Evolutionary conservation across 139 green algal species (phyloP).

Genomic region (Picochlorum sp.): DNA sequence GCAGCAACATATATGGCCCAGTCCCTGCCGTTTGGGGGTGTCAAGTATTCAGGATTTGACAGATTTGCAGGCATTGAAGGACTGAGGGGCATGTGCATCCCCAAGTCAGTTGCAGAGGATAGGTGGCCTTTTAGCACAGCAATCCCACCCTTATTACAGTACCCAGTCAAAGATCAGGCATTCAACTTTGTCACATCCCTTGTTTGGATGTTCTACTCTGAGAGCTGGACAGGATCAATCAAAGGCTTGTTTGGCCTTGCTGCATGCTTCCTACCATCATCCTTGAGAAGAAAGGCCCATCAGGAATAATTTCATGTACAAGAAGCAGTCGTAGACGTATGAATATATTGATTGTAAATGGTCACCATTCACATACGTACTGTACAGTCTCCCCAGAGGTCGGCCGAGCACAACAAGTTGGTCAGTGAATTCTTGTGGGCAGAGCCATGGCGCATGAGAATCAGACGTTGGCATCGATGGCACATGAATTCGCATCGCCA

Average conservation of each 20-base stretch:
- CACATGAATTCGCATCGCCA: neutral
- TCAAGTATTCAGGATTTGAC: conserved; percentile 93
- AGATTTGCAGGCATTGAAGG: conserved; percentile 92
- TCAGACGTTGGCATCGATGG: too few species aligned
- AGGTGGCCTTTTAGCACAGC: conserved; percentile 62
- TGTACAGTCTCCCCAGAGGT: too few species aligned
- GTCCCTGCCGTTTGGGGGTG: conserved; percentile 93
- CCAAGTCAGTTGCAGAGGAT: conserved; percentile 82
- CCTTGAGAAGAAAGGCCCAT: neutral
- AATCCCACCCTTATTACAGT: conserved; percentile 84
- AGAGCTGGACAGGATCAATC: conserved; percentile 22
- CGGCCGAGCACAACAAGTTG: too few species aligned
- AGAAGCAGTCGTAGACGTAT: neutral
- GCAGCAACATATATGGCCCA: conserved; percentile 95
- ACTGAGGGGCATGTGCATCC: conserved; percentile 77
- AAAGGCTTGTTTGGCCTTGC: conserved; percentile 23
- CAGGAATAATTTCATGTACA: neutral
- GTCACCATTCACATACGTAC: too few species aligned
- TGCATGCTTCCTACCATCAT: conserved; percentile 16
- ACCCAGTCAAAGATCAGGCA: conserved; percentile 47
- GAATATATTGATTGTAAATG: neutral
- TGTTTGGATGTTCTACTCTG: conserved; percentile 82
- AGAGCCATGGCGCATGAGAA: too few species aligned
- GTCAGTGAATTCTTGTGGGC: too few species aligned
- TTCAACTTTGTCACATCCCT: conserved; percentile 69